Conservation (phyloP, 2,329 filamentous ascomycete genomes). For the Ascochyta lentis region DNA sequence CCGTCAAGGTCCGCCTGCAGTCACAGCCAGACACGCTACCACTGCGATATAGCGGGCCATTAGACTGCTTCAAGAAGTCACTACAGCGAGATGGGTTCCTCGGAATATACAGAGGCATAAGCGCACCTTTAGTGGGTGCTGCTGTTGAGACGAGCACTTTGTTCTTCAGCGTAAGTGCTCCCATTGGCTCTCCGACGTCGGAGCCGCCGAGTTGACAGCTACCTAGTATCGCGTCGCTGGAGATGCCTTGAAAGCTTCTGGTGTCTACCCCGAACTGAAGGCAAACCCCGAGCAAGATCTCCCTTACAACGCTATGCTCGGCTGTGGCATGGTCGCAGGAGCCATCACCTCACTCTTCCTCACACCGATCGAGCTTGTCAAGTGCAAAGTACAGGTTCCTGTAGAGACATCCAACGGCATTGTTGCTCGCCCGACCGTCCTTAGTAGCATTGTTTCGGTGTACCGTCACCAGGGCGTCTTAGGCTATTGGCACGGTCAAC, state of each 20-base stretch:
- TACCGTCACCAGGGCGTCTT: constrained; percentile 81
- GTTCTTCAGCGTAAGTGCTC: constrained; percentile 74
- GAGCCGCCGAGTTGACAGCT: constrained; percentile 25
- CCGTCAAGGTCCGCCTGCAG: constrained; percentile 94
- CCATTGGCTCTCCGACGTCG: not conserved
- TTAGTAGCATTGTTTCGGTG: constrained; percentile 77
- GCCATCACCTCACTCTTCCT: constrained; percentile 89
- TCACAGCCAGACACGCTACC: constrained; percentile 89
- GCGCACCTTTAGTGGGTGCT: constrained; percentile 86
- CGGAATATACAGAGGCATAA: constrained; percentile 90
- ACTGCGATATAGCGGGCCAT: constrained; percentile 80
- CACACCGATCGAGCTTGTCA: constrained; percentile 95
- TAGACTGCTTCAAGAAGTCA: constrained; percentile 93
- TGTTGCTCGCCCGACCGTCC: constrained; percentile 64
- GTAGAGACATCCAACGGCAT: constrained; percentile 47
- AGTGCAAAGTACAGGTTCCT: constrained; percentile 96
- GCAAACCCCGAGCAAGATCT: constrained; percentile 60
- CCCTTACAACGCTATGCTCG: constrained; percentile 75
- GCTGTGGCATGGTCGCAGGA: constrained; percentile 85
- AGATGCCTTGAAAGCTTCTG: constrained; percentile 67
- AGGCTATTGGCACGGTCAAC: constrained; percentile 95
- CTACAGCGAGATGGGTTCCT: constrained; percentile 78
- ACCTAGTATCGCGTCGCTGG: constrained; percentile 57
- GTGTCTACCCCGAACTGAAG: constrained; percentile 58
- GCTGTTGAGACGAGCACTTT: constrained; percentile 91